Base-by-base conservation (phyloP, 2,329 filamentous ascomycete genomes). In the Ophiocordyceps polyrhachis-furcata region DNA sequence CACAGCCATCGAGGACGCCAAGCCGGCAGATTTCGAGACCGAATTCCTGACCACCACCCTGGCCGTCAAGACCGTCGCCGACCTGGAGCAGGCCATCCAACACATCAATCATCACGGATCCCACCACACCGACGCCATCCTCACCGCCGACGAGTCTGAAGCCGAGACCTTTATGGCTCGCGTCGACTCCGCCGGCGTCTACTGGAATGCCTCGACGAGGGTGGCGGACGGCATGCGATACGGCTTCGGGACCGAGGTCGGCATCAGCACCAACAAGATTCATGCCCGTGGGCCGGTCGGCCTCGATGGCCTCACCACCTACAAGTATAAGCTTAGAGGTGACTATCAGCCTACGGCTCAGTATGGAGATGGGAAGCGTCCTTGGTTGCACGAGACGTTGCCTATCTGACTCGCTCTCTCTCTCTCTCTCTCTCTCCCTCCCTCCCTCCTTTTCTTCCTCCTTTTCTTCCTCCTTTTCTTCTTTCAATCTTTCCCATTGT, bases 251-350 rank as follows among this genome's bases (percentile, higher is more conserved):
- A 96, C 91, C 0, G 91, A 98, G 65, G 91, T 98, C 21, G 91
- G 91, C 45, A 96, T 98, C 63, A 93, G 84, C 66, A 98, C 91
- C 43, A 98, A 95, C 69, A 98, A 96, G 69, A 94, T 98, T 50
- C 91, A 98, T 60, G 83, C 85, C 1, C 71, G 91, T 43, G 91
- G 91, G 0, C 91, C 91, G 0, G 91, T 98, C 6, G 91, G 91
- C 1, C 67, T 98, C 44, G 91, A 96, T 57, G 91, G 91, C 1
- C 64, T 98, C 60, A 94, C 86, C 59, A 96, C 96, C 49, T 95
- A 98, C 67, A 95, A 95, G 69, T 98, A 95, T 69, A 77, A 91
- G 62, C 72, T 98, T 50, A 70, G 83, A 35, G 91, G 89, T 1
- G 68, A 75, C 47, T 91, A 88, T 11, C 91, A 98, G 52, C 70